These are phyloP conservation scores for Solanum stenotomum DNA, from an alignment of 257 asterid species.

Conservation along the genomic window DNA sequence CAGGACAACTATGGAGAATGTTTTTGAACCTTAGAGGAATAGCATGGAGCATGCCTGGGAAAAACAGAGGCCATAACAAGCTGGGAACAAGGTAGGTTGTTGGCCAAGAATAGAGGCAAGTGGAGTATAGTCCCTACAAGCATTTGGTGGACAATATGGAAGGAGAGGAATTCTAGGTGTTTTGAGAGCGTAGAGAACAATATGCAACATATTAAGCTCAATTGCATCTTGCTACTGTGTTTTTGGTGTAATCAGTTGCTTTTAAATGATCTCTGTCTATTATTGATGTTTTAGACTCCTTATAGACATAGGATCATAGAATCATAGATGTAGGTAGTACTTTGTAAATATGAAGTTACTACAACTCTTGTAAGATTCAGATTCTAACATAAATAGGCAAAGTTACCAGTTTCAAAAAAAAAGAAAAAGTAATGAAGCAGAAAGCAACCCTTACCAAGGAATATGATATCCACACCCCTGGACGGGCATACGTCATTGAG, in stretches of 20 bases:
- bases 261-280: not conserved
- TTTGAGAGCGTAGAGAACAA: not conserved
- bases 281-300: not conserved
- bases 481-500: slow-evolving; percentile 15
- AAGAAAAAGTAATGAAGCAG: not conserved
- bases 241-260: not conserved
- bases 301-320: not conserved
- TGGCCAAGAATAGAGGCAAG: not conserved
- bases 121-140: not conserved
- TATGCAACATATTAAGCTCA: not conserved
- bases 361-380: not conserved
- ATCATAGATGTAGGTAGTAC: not conserved
- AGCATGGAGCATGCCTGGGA: not conserved
- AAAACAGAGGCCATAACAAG: not conserved
- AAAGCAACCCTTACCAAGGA: slow-evolving; percentile 12
- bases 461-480: slow-evolving; percentile 10
- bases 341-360: not conserved
- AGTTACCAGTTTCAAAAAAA: not conserved
- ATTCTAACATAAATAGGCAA: not conserved
- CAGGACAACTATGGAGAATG: not conserved
- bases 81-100: not conserved
- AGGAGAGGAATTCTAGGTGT: not conserved
- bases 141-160: not conserved
- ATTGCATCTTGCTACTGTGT: not conserved
- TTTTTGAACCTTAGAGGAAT: not conserved